These are phyloP conservation scores for Fusarium agapanthi DNA, from an alignment of 2,329 filamentous ascomycete species.

Conservation along the genomic window DNA sequence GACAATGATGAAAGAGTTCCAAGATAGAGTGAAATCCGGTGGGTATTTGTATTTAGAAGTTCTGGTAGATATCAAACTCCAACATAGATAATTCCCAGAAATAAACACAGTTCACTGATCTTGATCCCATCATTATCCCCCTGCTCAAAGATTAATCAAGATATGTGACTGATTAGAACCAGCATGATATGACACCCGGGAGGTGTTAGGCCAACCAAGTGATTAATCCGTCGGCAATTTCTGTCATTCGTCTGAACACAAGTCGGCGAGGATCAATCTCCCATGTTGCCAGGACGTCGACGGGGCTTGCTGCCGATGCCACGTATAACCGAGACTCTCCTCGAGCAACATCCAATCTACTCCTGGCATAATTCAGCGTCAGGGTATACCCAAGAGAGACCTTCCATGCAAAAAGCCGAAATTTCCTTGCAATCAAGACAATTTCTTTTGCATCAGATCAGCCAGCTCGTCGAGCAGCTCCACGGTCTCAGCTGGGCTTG, in stretches of 20 bases:
- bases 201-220: too few species aligned
- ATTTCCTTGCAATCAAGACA: constrained; percentile 32
- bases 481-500: constrained; percentile 89
- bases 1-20: background rate
- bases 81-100: background rate
- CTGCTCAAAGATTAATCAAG: background rate
- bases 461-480: constrained; percentile 85
- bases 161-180: background rate
- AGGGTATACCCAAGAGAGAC: background rate
- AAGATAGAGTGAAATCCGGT: background rate
- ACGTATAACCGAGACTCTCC: background rate
- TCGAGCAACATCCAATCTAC: background rate
- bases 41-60: constrained; percentile 12
- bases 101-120: background rate
- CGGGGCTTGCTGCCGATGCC: background rate
- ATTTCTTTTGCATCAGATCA: constrained; percentile 57
- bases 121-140: background rate
- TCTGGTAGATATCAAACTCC: background rate
- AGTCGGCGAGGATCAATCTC: background rate
- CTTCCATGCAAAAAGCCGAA: background rate
- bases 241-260: background rate
- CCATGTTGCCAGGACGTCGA: background rate
- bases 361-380: background rate
- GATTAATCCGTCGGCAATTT: background rate
- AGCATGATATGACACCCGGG: background rate